These are phyloP conservation scores for Penicillium sp. DNA, from an alignment of 2,329 filamentous ascomycete species.

Conservation along the genomic window DNA sequence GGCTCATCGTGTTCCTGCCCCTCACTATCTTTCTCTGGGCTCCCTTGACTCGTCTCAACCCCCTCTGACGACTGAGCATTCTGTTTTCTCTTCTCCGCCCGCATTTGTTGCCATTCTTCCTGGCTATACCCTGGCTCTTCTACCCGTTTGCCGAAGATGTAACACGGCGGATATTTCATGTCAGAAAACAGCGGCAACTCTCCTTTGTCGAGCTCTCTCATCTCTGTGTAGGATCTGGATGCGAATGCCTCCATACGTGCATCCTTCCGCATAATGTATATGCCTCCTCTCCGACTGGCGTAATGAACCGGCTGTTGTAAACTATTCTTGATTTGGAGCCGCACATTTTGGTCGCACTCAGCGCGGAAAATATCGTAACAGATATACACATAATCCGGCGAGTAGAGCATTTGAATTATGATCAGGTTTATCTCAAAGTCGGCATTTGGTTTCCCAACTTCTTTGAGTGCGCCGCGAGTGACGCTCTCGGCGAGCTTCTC, in stretches of 20 bases:
- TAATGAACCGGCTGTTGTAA: slow-evolving; percentile 11
- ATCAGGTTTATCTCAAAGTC: neutral
- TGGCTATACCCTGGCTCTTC: neutral
- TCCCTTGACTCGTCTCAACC: neutral
- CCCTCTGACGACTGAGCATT: neutral
- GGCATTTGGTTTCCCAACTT: neutral
- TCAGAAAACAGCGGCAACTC: neutral
- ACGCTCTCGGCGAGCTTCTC: neutral
- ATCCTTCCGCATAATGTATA: neutral
- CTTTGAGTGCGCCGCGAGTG: neutral
- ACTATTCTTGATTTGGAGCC: neutral
- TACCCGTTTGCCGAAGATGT: neutral
- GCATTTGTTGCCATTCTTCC: neutral
- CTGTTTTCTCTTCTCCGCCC: neutral
- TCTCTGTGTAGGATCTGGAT: neutral
- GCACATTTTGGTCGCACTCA: slow-evolving; percentile 1
- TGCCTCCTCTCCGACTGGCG: neutral
- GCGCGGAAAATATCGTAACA: slow-evolving; percentile 5
- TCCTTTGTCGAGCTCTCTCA: neutral
- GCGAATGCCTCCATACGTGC: neutral
- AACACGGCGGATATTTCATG: neutral
- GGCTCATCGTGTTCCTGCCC: neutral
- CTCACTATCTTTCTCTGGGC: neutral
- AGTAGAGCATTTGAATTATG: neutral
- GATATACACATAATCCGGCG: neutral